Percentiles rank a stretch among this genome's conserved stretches.
Conservation (phyloP, 2,329 filamentous ascomycete genomes). For the Alternaria postmessia region DNA sequence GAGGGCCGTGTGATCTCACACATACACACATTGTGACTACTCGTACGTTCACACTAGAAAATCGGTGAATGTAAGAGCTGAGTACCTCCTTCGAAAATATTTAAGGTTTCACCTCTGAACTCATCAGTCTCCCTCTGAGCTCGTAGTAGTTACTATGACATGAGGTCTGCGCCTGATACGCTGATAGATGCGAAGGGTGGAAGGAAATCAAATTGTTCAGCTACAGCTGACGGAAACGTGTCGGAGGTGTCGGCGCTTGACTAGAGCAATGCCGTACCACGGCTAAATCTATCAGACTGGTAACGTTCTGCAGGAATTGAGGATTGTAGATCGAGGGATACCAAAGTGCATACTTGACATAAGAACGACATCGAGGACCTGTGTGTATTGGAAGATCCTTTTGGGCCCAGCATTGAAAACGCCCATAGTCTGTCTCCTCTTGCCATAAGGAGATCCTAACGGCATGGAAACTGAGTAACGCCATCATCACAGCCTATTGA, state of each 20-base stretch:
- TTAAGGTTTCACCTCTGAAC: background rate
- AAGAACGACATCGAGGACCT: background rate
- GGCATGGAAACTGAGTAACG: background rate
- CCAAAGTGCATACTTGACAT: background rate
- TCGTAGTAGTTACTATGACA: no score
- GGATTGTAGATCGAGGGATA: background rate
- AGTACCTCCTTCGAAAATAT: background rate
- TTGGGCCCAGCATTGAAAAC: background rate
- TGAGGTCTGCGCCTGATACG: background rate
- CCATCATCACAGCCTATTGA: background rate
- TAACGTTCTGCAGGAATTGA: background rate
- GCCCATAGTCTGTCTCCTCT: background rate
- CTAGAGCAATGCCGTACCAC: background rate
- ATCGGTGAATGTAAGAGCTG: background rate
- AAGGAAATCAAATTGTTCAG: background rate
- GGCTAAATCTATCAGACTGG: background rate
- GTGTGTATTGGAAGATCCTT: background rate
- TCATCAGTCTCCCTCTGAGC: background rate
- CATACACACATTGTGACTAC: background rate
- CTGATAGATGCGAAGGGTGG: background rate
- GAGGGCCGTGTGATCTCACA: background rate
- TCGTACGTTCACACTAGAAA: background rate
- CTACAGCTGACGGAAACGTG: background rate
- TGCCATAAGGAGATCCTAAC: background rate
- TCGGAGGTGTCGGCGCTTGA: background rate